Base-by-base conservation (phyloP, 306 rosid species). In the Styphnolobium japonicum region DNA sequence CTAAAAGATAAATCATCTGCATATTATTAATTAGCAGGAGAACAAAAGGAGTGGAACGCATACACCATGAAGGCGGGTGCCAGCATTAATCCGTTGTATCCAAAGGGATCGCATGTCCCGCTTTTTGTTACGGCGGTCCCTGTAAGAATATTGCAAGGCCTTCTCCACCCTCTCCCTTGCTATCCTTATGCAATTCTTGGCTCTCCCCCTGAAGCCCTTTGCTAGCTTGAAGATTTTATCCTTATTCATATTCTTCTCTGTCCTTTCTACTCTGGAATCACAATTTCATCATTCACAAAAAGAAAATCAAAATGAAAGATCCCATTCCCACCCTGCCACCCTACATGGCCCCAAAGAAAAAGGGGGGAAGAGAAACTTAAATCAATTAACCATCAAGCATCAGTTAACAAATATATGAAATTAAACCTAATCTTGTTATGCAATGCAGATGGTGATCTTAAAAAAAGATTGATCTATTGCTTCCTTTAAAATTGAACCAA, bases 151-250 rank as follows among this genome's bases (percentile, higher is more conserved):
- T 84, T 92, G 98, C 92, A 95, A 88, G 23, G 98, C 98, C 90
- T 95, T 95, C 84, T 95, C 98, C 67, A 95, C 98, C 67, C 98
- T 89, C 87, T 95, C 98, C 83, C 98, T 90, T 7, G 98, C 94
- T 76, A 92, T 92, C 89, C 97, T 87, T 73, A 95, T 91, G 86
- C 98, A 95, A 79, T 95, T 92, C 89, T 92, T 95, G 53, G 98
- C 98, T 88, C 98, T 89, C 25, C 98, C 98, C 75, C 98, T 85
- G 82, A 92, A 95, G 62, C 98, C 98, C 92, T 92, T 95, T 4
- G 98, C 98, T 1, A 95, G 84, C 94, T 95, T 87, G 79, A 92
- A 91, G 62, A 95, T 78, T 89, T 92, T 91, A 27, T 85, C 88
- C 89, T 92, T 95, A 81, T 91, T 89, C 98, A 92, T 92, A 10